Base-by-base conservation (phyloP, 2,329 filamentous ascomycete species). In the Capronia epimyces region DNA sequence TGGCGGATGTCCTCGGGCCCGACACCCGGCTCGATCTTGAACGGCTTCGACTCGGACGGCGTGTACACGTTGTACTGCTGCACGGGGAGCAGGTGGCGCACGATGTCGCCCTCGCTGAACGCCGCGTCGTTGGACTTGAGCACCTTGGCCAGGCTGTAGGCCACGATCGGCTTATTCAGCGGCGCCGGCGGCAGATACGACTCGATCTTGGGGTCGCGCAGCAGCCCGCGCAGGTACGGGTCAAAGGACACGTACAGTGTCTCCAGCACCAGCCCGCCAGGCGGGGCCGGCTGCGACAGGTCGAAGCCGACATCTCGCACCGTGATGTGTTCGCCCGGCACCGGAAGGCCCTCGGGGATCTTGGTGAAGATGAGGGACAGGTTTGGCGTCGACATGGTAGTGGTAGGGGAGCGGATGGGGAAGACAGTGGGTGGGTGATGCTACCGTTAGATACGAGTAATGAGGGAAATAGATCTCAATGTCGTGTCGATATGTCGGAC, bases 311-410 rank as follows among this genome's bases (percentile, higher is more conserved):
- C 76, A 58, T 77, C 69, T 68, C 93, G 83, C 53, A 89, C 65
- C 20, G 69, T 71, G 51, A 95, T 71, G 67, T 94, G 74, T 69
- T 91, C 71, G 40, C 87, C 87, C 1, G 81, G 67, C 24, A 86
- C 78, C 22, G 87, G 87, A 62, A 77, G 73, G 49, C 78, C 84
- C 43, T 71, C 67, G 43, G 87, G 87, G 55, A 83, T 62, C 61
- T 81, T 74, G 65, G 84, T 87, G 78, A 83, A 91, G 68, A 89
- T 74, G 60, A 93, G 69, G 34, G 76, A 79, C 71, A 87, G 89
- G 79, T 90, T 93, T 56, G 78, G 42, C 31, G 50, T 47, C 5
- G 56, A 36, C 56, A 59, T 59, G 13, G 15, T 55, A 36, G 25
- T 12, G n/a, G 21, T 40, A n/a, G 10, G 10, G 6, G 25, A 10